A percentile compares a stretch with the other conserved stretches of the same genome.
These are phyloP conservation scores for Cinchona pubescens DNA, from an alignment of 257 asterid genomes.

Conservation along the genomic window DNA sequence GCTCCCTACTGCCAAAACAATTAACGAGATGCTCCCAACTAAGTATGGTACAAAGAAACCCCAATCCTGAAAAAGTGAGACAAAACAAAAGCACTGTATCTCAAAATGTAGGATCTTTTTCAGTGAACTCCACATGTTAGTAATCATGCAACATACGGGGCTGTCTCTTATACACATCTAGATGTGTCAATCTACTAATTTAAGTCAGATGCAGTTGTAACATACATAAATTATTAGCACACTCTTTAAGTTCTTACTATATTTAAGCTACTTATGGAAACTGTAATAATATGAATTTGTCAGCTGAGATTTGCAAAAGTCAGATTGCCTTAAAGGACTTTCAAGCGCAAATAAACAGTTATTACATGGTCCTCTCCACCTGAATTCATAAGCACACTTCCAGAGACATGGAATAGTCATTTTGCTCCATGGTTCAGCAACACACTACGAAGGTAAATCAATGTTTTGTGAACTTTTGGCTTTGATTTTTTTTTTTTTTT, in stretches of 20 bases:
- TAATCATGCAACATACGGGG: background rate
- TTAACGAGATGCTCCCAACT: constrained; percentile 83
- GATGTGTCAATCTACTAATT: too few species aligned
- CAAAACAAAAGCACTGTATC: background rate
- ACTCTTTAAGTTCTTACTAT: background rate
- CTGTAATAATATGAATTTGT: background rate
- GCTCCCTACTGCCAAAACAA: constrained; percentile 90
- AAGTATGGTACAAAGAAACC: constrained; percentile 94
- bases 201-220: background rate
- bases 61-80: constrained; percentile 62
- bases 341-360: background rate
- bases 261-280: background rate
- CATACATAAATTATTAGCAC: background rate
- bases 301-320: background rate
- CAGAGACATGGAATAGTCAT: background rate
- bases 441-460: background rate
- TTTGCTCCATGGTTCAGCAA: background rate
- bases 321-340: background rate
- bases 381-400: background rate
- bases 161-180: too few species aligned
- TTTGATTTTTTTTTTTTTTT: background rate
- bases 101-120: background rate
- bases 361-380: background rate
- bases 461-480: background rate
- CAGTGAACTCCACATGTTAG: background rate